Evolutionary conservation across 306 rosid genomes (phyloP).

Genomic region (Luffa aegyptiaca): DNA sequence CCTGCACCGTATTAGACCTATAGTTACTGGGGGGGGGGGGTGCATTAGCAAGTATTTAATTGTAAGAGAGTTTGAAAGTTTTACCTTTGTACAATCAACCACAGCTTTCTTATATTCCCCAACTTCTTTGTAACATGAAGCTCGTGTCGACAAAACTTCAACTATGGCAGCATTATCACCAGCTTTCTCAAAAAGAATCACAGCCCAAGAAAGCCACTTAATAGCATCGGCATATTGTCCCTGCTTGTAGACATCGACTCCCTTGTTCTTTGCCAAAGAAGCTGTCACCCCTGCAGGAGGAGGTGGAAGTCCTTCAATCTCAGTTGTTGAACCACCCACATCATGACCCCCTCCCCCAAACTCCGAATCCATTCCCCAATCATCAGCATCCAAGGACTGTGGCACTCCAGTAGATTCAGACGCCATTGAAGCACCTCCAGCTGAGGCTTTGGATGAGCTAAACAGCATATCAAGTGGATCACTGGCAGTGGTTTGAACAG

Average conservation of each 20-base stretch:
- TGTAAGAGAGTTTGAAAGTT: neutral
- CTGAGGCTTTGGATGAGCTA: conserved; percentile 34
- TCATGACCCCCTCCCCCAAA: conserved; percentile 61
- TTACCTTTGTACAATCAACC: conserved; percentile 94
- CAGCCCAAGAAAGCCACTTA: conserved; percentile 97
- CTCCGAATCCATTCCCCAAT: conserved; percentile 71
- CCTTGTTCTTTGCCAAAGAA: conserved; percentile 70
- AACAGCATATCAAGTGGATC: conserved; percentile 79
- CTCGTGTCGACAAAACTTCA: conserved; percentile 83
- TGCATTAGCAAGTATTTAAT: neutral
- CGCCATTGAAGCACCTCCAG: conserved; percentile 19
- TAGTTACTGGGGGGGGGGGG: neutral
- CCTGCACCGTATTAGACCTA: neutral
- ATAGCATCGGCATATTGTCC: conserved; percentile 97
- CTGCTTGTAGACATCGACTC: conserved; percentile 85
- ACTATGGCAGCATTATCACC: conserved; percentile 36
- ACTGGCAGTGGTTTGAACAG: conserved; percentile 32
- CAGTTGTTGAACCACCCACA: conserved; percentile 66
- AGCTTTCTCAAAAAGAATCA: conserved; percentile 63
- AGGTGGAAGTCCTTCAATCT: conserved; percentile 95
- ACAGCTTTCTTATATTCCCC: conserved; percentile 98
- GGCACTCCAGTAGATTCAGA: conserved; percentile 26
- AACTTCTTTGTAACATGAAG: conserved; percentile 97
- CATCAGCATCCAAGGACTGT: conserved; percentile 43
- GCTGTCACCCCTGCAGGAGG: conserved; percentile 84